Evolutionary conservation across 768 basidiomycete genomes (phyloP), one percentile per base, ranked within the genome.

Genomic region (Lentinus tigrinus): DNA sequence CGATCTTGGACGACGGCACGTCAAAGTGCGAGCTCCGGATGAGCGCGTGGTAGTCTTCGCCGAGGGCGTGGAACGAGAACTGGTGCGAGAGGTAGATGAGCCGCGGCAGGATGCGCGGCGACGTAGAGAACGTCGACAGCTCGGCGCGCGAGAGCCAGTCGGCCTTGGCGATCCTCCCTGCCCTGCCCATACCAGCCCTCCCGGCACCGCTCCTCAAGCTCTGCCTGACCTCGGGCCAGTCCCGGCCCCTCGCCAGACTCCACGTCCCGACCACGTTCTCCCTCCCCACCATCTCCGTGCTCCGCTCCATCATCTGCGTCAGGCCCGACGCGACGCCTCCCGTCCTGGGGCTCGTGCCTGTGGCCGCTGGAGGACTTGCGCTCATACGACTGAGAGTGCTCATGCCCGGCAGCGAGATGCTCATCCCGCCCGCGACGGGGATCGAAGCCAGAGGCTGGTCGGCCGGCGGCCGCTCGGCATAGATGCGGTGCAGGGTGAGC

Each of bases 21-120:
- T 85, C 84, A 46, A 89, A 77, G 53, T 83, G 81, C 60, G 82
- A 83, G 3, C 80, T 78, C 34, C 85, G 83, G 37, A 88, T 81
- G n/a, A 90, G 81, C 0, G 90, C 87, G 55, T 92, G 86, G 67
- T 93, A 91, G 63, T 93, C 87, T 61, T 88, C 84, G 13, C 84
- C 84, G 0, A 93, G 79, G 2, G 84, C 80, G 64, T 83, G 80
- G 76, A 96, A 96, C 11, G 85, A 78, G 69, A 96, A 92, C 59
- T 95, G 92, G 63, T 93, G 90, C 0, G 86, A 84, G 17, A 92
- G 84, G 71, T 96, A 96, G 28, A 97, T 79, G 0, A 90, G 79
- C 0, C 85, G 81, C 2, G 93, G 89, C 0, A 91, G 78, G 36
- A 91, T 75, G 2, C 72, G 75, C 0, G 79, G 75, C 1, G 85